Evolutionary conservation across 2,329 filamentous ascomycete genomes (phyloP).

Genomic region (Fusarium redolens): DNA sequence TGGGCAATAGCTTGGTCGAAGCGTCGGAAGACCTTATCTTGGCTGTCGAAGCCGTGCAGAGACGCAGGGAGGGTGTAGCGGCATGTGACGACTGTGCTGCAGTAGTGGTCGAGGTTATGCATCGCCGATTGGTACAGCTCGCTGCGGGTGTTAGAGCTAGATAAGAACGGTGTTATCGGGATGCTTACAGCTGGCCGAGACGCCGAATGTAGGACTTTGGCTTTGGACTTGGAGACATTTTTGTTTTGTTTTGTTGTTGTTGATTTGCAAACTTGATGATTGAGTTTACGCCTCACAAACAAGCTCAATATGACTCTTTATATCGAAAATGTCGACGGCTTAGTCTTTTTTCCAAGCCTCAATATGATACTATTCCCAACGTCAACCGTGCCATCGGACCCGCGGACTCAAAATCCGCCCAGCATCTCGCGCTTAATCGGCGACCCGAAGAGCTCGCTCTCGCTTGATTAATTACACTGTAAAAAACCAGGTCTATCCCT

Average conservation of each 20-base stretch:
- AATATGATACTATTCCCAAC: not conserved
- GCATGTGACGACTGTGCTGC: not conserved
- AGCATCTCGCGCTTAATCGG: not conserved
- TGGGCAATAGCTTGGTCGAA: constrained; percentile 2
- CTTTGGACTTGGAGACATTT: constrained; percentile 2
- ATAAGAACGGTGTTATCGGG: too few species aligned
- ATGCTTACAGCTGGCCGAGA: constrained; percentile 5
- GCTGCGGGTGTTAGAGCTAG: not conserved
- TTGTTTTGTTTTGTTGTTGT: not conserved
- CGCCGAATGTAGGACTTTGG: constrained; percentile 3
- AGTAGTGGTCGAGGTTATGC: not conserved
- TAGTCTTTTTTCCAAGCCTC: not conserved
- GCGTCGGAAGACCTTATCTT: not conserved
- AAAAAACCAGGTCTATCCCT: not conserved
- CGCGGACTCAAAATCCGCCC: not conserved
- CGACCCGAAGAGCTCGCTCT: not conserved
- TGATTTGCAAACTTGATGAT: not conserved
- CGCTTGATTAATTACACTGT: too few species aligned
- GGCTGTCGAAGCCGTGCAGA: not conserved
- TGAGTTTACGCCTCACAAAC: not conserved
- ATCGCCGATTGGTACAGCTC: constrained; percentile 12
- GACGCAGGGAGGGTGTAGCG: not conserved
- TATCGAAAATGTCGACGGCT: not conserved
- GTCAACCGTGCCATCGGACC: not conserved
- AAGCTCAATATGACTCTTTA: not conserved